A percentile compares a stretch with the other conserved stretches of the same genome.
phyloP scores from a whole-genome alignment of 2,329 filamentous ascomycete species.

The Xylariaceae sp. region DNA sequence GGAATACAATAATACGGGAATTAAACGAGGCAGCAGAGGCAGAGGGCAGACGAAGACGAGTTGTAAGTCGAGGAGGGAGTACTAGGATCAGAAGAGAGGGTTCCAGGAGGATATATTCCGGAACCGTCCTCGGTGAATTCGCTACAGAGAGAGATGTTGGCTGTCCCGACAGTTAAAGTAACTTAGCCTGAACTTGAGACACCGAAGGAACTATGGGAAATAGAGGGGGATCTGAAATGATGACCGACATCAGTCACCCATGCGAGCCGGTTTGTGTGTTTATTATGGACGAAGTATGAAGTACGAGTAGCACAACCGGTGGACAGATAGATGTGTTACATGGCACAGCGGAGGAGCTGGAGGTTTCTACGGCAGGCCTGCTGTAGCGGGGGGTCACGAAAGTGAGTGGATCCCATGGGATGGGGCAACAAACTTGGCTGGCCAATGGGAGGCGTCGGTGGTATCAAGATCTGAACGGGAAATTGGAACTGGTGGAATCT shows the following conservation, averaged over 20 bases:
- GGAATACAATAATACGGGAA: neutral
- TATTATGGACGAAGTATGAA: neutral
- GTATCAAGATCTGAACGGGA: neutral
- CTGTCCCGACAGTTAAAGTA: neutral
- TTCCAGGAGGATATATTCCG: constrained; percentile 4
- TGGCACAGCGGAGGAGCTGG: neutral
- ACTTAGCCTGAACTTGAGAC: neutral
- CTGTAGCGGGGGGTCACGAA: neutral
- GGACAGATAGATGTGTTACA: no score
- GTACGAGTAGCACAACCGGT: neutral
- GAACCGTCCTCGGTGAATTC: neutral
- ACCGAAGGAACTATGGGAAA: neutral
- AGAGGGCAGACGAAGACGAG: neutral
- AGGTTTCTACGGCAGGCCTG: neutral
- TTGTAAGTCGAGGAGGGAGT: neutral
- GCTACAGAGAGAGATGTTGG: neutral
- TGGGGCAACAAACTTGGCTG: neutral
- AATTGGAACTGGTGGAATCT: neutral
- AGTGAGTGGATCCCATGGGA: neutral
- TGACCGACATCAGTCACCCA: neutral
- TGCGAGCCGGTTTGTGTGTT: neutral
- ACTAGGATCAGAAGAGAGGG: neutral
- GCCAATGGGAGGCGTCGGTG: neutral
- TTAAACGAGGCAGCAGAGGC: neutral
- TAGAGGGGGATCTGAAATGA: neutral